Evolutionary conservation across 1,284 basidiomycete genomes (phyloP).

Genomic region (Microbotryomycetes sp.): DNA sequence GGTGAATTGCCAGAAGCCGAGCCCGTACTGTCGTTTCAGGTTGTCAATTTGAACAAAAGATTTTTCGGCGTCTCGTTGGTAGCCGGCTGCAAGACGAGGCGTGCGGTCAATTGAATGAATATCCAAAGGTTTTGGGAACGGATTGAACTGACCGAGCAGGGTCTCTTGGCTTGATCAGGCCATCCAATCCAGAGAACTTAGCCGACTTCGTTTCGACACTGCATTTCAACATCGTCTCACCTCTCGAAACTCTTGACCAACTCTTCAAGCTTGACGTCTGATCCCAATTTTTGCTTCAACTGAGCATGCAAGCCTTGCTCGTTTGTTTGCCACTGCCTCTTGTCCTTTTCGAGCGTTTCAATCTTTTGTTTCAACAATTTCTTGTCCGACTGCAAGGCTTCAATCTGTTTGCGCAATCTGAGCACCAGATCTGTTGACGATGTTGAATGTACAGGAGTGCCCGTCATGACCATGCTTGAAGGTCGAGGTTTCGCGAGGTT

Average conservation of each 20-base stretch:
- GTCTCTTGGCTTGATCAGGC: neutral
- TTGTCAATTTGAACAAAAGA: slow-evolving; percentile 6
- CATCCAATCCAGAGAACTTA: neutral
- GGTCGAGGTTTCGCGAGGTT: too few relatives aligned
- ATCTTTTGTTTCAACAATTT: neutral
- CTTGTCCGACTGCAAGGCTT: neutral
- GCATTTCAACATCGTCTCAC: neutral
- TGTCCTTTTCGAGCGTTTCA: neutral
- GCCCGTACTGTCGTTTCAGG: slow-evolving; percentile 10
- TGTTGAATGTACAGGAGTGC: neutral
- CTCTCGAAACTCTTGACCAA: slow-evolving; percentile 9
- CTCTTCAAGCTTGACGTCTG: slow-evolving; percentile 22
- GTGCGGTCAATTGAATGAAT: too few relatives aligned
- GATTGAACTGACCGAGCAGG: neutral
- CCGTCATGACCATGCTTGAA: neutral
- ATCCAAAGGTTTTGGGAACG: too few relatives aligned
- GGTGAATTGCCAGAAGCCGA: neutral
- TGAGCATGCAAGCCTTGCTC: neutral
- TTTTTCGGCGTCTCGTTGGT: slow-evolving; percentile 24
- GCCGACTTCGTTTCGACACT: neutral
- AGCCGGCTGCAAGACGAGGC: slow-evolving; percentile 8
- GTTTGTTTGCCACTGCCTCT: neutral
- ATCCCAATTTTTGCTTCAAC: neutral
- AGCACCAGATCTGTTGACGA: neutral
- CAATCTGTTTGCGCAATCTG: neutral